phyloP scores from a whole-genome alignment of 805 yeast species.

The Candida ficus region DNA sequence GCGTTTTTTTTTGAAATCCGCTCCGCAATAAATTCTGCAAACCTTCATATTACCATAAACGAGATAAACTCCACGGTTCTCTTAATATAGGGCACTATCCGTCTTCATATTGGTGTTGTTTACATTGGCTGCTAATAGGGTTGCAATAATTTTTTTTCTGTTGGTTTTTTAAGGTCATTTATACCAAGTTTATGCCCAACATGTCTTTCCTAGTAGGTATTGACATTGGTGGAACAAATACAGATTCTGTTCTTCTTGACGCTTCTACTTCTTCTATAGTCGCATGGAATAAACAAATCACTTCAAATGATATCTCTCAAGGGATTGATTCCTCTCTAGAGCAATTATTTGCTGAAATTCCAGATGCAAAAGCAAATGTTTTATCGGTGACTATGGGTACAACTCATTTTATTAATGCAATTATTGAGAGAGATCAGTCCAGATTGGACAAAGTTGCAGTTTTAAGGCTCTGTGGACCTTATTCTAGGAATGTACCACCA shows the following conservation, averaged over 20 bases:
- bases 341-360: constrained; percentile 26
- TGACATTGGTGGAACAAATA: constrained; percentile 48
- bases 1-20: background rate
- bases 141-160: too few relatives aligned
- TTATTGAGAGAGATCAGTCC: constrained; percentile 38
- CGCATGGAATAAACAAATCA: constrained; percentile 37
- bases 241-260: constrained; percentile 42
- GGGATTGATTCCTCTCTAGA: constrained; percentile 35
- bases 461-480: constrained; percentile 38
- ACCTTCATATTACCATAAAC: too few relatives aligned
- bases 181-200: constrained; percentile 34
- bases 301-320: constrained; percentile 39
- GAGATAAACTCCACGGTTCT: too few relatives aligned
- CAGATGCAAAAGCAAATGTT: constrained; percentile 22
- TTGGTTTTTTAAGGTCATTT: too few relatives aligned
- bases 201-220: constrained; percentile 40
- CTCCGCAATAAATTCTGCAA: background rate
- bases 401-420: constrained; percentile 46
- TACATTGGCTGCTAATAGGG: too few relatives aligned
- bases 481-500: constrained; percentile 32
- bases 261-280: constrained; percentile 34
- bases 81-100: too few relatives aligned
- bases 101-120: too few relatives aligned
- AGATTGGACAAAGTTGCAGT: constrained; percentile 40
- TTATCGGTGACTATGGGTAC: constrained; percentile 44